Evolutionary conservation across 495 filamentous ascomycete species (phyloP).

Genomic region (Annulohypoxylon nitens): DNA sequence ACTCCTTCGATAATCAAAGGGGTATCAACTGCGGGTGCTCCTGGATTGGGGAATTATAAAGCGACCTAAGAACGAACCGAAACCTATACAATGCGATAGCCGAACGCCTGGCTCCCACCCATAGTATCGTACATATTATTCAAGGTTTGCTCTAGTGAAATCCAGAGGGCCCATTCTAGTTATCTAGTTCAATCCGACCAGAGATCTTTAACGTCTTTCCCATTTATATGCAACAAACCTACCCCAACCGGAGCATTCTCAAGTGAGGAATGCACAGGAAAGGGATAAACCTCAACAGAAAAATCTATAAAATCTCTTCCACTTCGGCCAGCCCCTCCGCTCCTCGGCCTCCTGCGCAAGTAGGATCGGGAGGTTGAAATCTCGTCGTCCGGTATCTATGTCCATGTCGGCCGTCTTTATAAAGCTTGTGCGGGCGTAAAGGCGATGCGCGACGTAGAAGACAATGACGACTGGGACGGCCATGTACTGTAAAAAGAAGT

Average conservation of each 20-base stretch:
- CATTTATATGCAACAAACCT: neutral
- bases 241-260: neutral
- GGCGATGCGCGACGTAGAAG: conserved; percentile 83
- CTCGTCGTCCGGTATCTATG: conserved; percentile 87
- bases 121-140: conserved; percentile 14
- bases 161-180: neutral
- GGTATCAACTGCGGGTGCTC: neutral
- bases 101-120: conserved; percentile 31
- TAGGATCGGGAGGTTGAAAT: conserved; percentile 81
- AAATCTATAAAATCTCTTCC: conserved; percentile 82
- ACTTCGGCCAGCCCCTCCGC: conserved; percentile 77
- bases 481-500: conserved; percentile 86
- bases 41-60: neutral
- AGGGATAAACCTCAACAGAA: conserved; percentile 56
- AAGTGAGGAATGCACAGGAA: neutral
- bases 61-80: neutral
- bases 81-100: neutral
- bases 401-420: conserved; percentile 81
- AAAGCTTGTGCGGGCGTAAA: conserved; percentile 78
- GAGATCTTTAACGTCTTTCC: neutral
- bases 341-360: conserved; percentile 83
- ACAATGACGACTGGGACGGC: conserved; percentile 82
- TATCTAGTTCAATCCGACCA: neutral
- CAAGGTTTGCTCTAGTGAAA: neutral
- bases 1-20: neutral